These are phyloP conservation scores for Fusarium stilboides DNA, from an alignment of 2,329 filamentous ascomycete genomes.

Conservation along the genomic window DNA sequence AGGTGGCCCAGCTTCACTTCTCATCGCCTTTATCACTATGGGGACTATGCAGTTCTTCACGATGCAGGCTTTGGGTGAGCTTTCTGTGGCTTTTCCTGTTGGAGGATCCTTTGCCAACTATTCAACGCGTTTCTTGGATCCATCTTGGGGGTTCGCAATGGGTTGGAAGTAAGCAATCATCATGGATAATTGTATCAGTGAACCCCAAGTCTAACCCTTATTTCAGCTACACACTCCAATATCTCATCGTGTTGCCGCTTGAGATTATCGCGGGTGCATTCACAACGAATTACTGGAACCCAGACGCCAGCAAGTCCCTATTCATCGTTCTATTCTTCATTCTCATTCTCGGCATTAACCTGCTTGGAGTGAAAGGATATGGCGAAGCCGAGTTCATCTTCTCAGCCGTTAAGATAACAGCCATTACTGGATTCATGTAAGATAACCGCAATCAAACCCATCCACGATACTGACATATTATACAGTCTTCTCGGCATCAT, in stretches of 20 bases:
- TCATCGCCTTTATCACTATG: constrained; percentile 82
- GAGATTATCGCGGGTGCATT: constrained; percentile 90
- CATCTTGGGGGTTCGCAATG: constrained; percentile 95
- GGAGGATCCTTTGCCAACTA: constrained; percentile 93
- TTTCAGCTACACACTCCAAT: constrained; percentile 84
- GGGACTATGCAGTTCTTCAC: constrained; percentile 93
- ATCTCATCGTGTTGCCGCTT: constrained; percentile 85
- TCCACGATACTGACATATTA: constrained; percentile 13
- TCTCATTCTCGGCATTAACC: constrained; percentile 83
- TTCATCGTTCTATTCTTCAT: constrained; percentile 88
- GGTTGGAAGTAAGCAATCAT: constrained; percentile 79
- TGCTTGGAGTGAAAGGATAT: constrained; percentile 89
- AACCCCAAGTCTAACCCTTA: neutral
- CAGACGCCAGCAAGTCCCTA: constrained; percentile 74
- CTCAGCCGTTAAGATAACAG: constrained; percentile 86
- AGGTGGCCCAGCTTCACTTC: constrained; percentile 82
- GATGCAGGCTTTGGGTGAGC: constrained; percentile 90
- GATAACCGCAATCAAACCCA: constrained; percentile 46
- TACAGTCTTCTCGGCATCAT: constrained; percentile 84
- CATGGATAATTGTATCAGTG: neutral
- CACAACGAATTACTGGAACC: constrained; percentile 85
- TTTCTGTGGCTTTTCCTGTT: constrained; percentile 90
- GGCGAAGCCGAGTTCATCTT: constrained; percentile 92
- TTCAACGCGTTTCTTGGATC: constrained; percentile 93
- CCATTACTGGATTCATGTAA: constrained; percentile 89